Percentiles rank a stretch among this genome's conserved stretches.
Evolutionary conservation across 2,329 filamentous ascomycete genomes (phyloP).

Genomic region (Diplocarpon rosae): DNA sequence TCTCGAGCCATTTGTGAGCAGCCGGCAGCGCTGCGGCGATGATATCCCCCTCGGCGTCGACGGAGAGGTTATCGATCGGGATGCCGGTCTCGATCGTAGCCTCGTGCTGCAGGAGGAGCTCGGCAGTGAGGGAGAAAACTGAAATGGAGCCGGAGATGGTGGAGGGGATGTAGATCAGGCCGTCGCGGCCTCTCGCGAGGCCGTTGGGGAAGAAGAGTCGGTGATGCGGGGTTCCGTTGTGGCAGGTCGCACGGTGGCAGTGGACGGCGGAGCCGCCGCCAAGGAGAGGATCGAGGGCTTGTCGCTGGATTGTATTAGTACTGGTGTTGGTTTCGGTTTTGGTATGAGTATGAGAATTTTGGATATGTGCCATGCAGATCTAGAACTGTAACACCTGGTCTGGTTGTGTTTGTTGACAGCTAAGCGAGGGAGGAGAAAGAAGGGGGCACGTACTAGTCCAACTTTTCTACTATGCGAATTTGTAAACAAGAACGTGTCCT

Average conservation of each 20-base stretch:
- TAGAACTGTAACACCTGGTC: too few species aligned
- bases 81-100: slow-evolving; percentile 23
- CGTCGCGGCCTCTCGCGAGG: slow-evolving; percentile 25
- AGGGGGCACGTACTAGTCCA: slow-evolving; percentile 16
- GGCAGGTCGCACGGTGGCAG: slow-evolving; percentile 22
- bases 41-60: slow-evolving; percentile 29
- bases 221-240: slow-evolving; percentile 20
- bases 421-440: too few species aligned
- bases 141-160: slow-evolving; percentile 20
- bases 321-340: too few species aligned
- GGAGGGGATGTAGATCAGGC: slow-evolving; percentile 28
- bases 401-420: too few species aligned
- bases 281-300: slow-evolving; percentile 21
- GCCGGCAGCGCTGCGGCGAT: slow-evolving; percentile 28
- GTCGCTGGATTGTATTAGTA: slow-evolving; percentile 12
- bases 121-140: slow-evolving; percentile 17
- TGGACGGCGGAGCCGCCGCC: slow-evolving; percentile 26
- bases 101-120: slow-evolving; percentile 14
- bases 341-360: too few species aligned
- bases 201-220: slow-evolving; percentile 27
- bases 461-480: slow-evolving; percentile 29
- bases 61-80: slow-evolving; percentile 29
- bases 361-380: too few species aligned
- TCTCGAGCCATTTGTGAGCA: slow-evolving; percentile 12
- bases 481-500: slow-evolving; percentile 29